A percentile compares a stretch with the other conserved stretches of the same genome.
Conservation (phyloP, 345 rosid species). For the Limnanthes douglasii region DNA sequence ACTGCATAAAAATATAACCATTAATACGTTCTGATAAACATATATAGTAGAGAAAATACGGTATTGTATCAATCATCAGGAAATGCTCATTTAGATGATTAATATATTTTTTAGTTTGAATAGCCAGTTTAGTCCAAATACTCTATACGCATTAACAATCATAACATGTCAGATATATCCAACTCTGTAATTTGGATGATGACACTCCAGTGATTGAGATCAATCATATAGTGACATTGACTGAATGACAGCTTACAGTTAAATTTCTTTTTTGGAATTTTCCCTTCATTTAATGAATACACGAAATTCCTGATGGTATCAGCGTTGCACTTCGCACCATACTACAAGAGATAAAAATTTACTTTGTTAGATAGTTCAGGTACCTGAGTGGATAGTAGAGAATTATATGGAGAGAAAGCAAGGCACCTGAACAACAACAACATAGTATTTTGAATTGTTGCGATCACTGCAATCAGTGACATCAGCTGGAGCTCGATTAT, state of each 20-base stretch:
- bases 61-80: too few relatives aligned
- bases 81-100: neutral
- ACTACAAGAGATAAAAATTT: slow-evolving; percentile 23
- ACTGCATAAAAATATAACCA: slow-evolving; percentile 25
- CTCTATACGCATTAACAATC: too few relatives aligned
- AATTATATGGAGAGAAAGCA: neutral
- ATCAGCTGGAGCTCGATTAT: slow-evolving; percentile 58
- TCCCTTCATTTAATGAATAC: slow-evolving; percentile 50
- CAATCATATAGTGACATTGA: too few relatives aligned
- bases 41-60: too few relatives aligned
- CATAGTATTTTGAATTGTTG: slow-evolving; percentile 69
- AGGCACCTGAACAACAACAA: slow-evolving; percentile 75
- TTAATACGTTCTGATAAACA: neutral
- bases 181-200: neutral
- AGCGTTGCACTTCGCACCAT: slow-evolving; percentile 70
- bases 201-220: neutral
- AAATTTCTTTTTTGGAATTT: slow-evolving; percentile 69
- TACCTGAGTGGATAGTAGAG: slow-evolving; percentile 1
- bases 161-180: neutral
- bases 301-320: slow-evolving; percentile 64
- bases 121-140: neutral
- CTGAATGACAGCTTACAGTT: slow-evolving; percentile 57
- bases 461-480: slow-evolving; percentile 58
- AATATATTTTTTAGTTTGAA: neutral
- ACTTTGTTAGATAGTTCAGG: slow-evolving; percentile 1